These are phyloP conservation scores for Anastatica hierochuntica DNA, from an alignment of 345 rosid genomes.

Conservation along the genomic window DNA sequence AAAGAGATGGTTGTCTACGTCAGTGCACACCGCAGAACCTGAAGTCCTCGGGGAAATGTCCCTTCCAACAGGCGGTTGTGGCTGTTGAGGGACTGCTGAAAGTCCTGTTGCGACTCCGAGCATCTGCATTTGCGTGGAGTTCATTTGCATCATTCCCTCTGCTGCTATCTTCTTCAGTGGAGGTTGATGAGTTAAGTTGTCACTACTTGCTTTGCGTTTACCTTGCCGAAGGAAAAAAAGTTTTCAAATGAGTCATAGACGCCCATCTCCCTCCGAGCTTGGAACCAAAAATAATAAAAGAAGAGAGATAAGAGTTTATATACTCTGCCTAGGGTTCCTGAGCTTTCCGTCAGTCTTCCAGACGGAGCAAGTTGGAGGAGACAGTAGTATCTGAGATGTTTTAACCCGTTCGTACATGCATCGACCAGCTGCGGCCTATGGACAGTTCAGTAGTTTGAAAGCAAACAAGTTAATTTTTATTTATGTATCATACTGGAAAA, in stretches of 20 bases:
- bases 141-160: slow-evolving; percentile 43
- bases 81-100: slow-evolving; percentile 32
- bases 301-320: slow-evolving; percentile 16
- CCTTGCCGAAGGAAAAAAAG: slow-evolving; percentile 31
- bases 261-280: not conserved
- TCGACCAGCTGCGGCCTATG: slow-evolving; percentile 68
- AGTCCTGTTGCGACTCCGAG: slow-evolving; percentile 30
- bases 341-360: slow-evolving; percentile 44
- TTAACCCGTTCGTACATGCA: slow-evolving; percentile 61
- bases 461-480: no score
- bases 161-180: slow-evolving; percentile 51
- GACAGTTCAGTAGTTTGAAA: slow-evolving; percentile 3
- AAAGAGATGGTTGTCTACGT: slow-evolving; percentile 45
- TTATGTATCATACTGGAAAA: slow-evolving; percentile 1
- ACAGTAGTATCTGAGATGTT: slow-evolving; percentile 38
- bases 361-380: slow-evolving; percentile 37
- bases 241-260: not conserved
- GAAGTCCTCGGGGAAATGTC: slow-evolving; percentile 38
- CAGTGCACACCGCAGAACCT: slow-evolving; percentile 28
- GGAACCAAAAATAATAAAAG: not conserved
- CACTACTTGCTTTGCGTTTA: slow-evolving; percentile 69
- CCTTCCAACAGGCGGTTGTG: slow-evolving; percentile 31
- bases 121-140: slow-evolving; percentile 46
- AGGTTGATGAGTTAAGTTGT: slow-evolving; percentile 54
- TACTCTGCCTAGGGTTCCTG: slow-evolving; percentile 34